Conservation (phyloP, 2,329 filamentous ascomycete genomes). For the Colletotrichum sp. region DNA sequence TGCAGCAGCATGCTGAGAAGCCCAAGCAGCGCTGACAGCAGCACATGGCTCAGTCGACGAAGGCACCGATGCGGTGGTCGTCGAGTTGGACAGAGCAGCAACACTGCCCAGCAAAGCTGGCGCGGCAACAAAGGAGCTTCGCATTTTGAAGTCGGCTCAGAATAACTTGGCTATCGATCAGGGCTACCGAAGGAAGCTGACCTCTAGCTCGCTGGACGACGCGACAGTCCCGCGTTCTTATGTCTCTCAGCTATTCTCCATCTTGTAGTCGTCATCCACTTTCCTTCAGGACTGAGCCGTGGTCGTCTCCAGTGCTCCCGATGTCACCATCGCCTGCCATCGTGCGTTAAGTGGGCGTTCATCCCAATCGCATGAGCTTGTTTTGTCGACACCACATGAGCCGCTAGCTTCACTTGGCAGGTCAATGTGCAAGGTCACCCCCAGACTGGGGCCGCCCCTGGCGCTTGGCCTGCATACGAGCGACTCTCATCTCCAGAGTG, state of each 20-base stretch:
- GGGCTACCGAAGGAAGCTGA: not conserved
- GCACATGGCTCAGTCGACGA: constrained; percentile 6
- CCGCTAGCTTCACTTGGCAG: constrained; percentile 14
- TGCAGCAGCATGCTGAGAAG: not conserved
- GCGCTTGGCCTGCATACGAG: not conserved
- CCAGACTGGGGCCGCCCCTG: not conserved
- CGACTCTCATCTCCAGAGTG: not conserved
- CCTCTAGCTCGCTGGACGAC: not conserved
- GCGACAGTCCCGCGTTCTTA: not conserved
- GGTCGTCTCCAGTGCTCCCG: not conserved
- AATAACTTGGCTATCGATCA: not conserved
- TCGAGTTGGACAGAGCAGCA: not conserved
- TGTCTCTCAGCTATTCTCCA: not conserved
- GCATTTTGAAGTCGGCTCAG: not conserved
- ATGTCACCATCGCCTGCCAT: not conserved
- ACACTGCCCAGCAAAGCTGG: constrained; percentile 1
- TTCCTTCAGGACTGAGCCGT: not conserved
- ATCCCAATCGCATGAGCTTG: not conserved
- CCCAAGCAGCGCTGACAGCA: not conserved
- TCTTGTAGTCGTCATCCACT: not conserved
- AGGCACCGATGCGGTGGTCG: not conserved
- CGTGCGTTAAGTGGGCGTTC: not conserved
- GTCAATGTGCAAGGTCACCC: not conserved
- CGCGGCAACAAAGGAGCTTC: not conserved
- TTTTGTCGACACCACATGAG: not conserved